A percentile compares a stretch with the other conserved stretches of the same genome.
phyloP scores from a whole-genome alignment of 2,329 filamentous ascomycete genomes.

The Diaporthe vaccinii region DNA sequence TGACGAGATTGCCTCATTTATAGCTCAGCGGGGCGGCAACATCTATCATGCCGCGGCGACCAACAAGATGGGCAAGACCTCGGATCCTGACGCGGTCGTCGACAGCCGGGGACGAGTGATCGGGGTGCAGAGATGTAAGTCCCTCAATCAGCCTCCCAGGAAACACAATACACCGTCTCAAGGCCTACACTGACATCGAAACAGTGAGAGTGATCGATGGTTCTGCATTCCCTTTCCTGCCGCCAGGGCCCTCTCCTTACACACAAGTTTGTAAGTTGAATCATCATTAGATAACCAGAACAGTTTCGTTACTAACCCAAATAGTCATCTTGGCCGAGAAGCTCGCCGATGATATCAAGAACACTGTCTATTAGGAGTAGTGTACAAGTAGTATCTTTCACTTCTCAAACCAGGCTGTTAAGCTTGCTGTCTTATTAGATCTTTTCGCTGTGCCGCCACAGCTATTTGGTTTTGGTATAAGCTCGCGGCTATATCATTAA shows the following conservation, averaged over 20 bases:
- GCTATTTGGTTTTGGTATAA: neutral
- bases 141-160: neutral
- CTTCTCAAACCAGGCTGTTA: neutral
- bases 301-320: neutral
- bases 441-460: neutral
- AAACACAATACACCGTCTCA: neutral
- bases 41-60: slow-evolving; percentile 52
- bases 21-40: slow-evolving; percentile 43
- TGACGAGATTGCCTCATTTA: slow-evolving; percentile 43
- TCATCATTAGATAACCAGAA: neutral
- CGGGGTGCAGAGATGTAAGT: slow-evolving; percentile 27
- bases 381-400: neutral
- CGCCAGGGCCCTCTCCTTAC: slow-evolving; percentile 28
- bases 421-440: neutral
- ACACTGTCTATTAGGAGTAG: slow-evolving; percentile 10
- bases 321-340: slow-evolving; percentile 35
- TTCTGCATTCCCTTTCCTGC: slow-evolving; percentile 32
- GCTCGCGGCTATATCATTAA: neutral
- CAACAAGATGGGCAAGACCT: slow-evolving; percentile 52
- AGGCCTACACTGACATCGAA: neutral
- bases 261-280: slow-evolving; percentile 29
- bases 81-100: slow-evolving; percentile 20
- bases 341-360: slow-evolving; percentile 33
- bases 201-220: slow-evolving; percentile 30
- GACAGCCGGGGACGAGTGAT: slow-evolving; percentile 6